A percentile compares a stretch with the other conserved stretches of the same genome.
These are phyloP conservation scores for Jatropha curcas DNA, from an alignment of 345 rosid species.

Conservation along the genomic window DNA sequence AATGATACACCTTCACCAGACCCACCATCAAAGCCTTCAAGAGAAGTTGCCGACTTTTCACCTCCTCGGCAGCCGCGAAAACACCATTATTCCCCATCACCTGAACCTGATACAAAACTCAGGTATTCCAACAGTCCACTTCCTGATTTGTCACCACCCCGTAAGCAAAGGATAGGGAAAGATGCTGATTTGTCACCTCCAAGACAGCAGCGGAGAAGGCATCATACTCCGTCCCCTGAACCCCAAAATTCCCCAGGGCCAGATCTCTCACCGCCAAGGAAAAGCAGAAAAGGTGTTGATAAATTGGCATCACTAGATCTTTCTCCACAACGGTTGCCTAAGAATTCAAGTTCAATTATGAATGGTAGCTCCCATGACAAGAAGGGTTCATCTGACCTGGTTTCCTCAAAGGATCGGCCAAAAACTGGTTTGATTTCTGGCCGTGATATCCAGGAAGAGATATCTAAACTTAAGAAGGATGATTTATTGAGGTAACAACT, in stretches of 20 bases:
- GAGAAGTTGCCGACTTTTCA: slow-evolving; percentile 47
- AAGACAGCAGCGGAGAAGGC: slow-evolving; percentile 26
- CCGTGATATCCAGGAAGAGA: slow-evolving; percentile 55
- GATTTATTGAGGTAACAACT: slow-evolving; percentile 54
- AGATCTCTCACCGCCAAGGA: slow-evolving; percentile 63
- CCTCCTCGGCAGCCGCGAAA: slow-evolving; percentile 39
- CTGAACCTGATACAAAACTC: slow-evolving; percentile 13
- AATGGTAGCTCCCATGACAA: slow-evolving; percentile 20
- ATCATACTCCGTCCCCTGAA: slow-evolving; percentile 36
- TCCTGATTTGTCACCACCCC: slow-evolving; percentile 43
- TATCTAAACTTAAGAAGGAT: slow-evolving; percentile 58
- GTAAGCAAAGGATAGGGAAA: slow-evolving; percentile 33
- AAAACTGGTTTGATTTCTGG: slow-evolving; percentile 77
- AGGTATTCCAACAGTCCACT: not conserved
- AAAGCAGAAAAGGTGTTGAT: slow-evolving; percentile 25
- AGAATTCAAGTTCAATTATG: slow-evolving; percentile 19
- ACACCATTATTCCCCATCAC: slow-evolving; percentile 46
- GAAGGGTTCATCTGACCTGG: slow-evolving; percentile 39
- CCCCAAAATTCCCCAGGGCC: slow-evolving; percentile 25
- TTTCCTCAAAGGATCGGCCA: slow-evolving; percentile 38
- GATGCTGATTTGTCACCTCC: slow-evolving; percentile 53
- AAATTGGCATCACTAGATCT: slow-evolving; percentile 16
- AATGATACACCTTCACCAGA: slow-evolving; percentile 68
- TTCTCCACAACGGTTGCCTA: slow-evolving; percentile 13
- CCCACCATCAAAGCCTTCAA: slow-evolving; percentile 31